Percentiles rank a stretch among this genome's conserved stretches.
Evolutionary conservation across 352 stramenopile species (phyloP).

Genomic region (Globisporangium iwayamae): DNA sequence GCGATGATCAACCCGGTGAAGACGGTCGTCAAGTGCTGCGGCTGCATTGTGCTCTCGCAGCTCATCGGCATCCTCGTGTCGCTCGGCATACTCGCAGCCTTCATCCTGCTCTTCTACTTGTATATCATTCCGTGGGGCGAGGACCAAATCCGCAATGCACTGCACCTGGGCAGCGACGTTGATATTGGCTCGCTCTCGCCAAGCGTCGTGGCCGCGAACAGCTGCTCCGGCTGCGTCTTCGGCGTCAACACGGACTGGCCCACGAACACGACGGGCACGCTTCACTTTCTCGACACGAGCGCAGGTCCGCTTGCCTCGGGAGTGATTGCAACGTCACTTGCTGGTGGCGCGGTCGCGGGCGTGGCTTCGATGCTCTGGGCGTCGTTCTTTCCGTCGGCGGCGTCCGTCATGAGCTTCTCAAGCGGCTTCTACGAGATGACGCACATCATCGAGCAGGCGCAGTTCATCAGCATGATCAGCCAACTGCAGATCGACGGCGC

Average conservation of each 20-base stretch:
- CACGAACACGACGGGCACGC: slow-evolving; percentile 58
- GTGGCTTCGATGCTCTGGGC: slow-evolving; percentile 75
- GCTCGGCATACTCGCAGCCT: slow-evolving; percentile 42
- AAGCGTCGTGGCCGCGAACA: slow-evolving; percentile 52
- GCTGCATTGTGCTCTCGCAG: slow-evolving; percentile 70
- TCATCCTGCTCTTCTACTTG: slow-evolving; percentile 65
- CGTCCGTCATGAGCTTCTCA: slow-evolving; percentile 59
- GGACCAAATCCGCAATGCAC: slow-evolving; percentile 54
- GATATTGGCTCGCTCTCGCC: slow-evolving; percentile 48
- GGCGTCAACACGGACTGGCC: slow-evolving; percentile 82
- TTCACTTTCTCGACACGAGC: slow-evolving; percentile 73
- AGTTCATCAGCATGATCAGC: slow-evolving; percentile 84
- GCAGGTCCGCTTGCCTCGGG: slow-evolving; percentile 57
- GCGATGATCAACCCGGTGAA: slow-evolving; percentile 22
- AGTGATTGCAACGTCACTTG: slow-evolving; percentile 68
- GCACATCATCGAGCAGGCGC: slow-evolving; percentile 80
- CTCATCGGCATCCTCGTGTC: slow-evolving; percentile 60
- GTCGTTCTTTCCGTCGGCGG: slow-evolving; percentile 56
- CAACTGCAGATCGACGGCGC: slow-evolving; percentile 71
- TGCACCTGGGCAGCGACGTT: slow-evolving; percentile 42
- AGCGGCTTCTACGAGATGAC: slow-evolving; percentile 83
- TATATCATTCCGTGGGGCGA: slow-evolving; percentile 75
- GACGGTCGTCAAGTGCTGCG: slow-evolving; percentile 64
- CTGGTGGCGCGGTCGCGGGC: slow-evolving; percentile 39
- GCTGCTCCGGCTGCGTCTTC: slow-evolving; percentile 82